These are phyloP conservation scores for Xylona heveae DNA, from an alignment of 495 filamentous ascomycete species.

Conservation along the genomic window DNA sequence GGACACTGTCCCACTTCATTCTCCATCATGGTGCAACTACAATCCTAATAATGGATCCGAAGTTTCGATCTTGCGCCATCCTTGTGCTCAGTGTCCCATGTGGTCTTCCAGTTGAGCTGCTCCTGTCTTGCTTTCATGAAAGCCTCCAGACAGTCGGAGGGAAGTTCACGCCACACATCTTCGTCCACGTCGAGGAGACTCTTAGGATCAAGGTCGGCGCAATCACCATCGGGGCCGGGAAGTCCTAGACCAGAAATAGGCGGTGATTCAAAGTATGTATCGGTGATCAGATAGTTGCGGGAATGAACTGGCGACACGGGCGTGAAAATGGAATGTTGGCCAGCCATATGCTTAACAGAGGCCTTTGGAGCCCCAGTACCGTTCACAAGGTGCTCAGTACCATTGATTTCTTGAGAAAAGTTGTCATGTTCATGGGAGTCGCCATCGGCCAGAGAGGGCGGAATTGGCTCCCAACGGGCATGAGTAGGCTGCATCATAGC, in stretches of 20 bases:
- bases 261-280: constrained; percentile 44
- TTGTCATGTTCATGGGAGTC: background rate
- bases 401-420: background rate
- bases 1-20: too few relatives aligned
- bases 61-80: constrained; percentile 25
- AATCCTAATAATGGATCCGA: constrained; percentile 30
- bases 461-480: constrained; percentile 52
- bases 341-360: constrained; percentile 13
- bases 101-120: constrained; percentile 50
- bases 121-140: constrained; percentile 38
- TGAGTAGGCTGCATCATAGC: constrained; percentile 78
- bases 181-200: constrained; percentile 41
- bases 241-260: constrained; percentile 32
- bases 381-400: too few relatives aligned
- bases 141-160: constrained; percentile 44
- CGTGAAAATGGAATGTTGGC: constrained; percentile 27
- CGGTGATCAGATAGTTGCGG: constrained; percentile 55
- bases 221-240: constrained; percentile 41
- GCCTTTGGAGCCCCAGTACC: too few relatives aligned
- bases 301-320: constrained; percentile 40
- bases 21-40: too few relatives aligned
- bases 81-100: constrained; percentile 40
- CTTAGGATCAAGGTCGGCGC: constrained; percentile 36
- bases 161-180: constrained; percentile 48
- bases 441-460: constrained; percentile 10